Evolutionary conservation across 192 early-diverging fungal genomes (phyloP).

Genomic region (Backusella mclennaniae): DNA sequence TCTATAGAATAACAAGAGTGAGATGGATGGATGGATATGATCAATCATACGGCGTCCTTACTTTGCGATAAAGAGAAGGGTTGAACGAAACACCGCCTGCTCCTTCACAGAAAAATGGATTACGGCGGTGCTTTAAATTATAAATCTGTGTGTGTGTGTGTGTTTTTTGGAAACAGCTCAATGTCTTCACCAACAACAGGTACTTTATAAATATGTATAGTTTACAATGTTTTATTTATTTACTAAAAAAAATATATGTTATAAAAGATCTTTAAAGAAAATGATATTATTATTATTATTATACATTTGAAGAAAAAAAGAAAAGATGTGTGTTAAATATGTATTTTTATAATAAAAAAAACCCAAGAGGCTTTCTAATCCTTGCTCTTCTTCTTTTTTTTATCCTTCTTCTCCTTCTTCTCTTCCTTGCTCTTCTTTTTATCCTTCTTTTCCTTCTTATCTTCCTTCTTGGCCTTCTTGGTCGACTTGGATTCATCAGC

Average conservation of each 20-base stretch:
- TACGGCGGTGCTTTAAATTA: background rate
- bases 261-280: background rate
- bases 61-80: slow-evolving; percentile 13
- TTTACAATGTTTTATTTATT: too few relatives aligned
- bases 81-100: background rate
- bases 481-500: slow-evolving; percentile 48
- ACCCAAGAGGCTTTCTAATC: slow-evolving; percentile 16
- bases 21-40: slow-evolving; percentile 29
- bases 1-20: background rate
- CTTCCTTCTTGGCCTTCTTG: slow-evolving; percentile 49
- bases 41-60: slow-evolving; percentile 7
- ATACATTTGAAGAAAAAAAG: background rate
- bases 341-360: background rate
- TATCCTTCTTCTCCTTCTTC: slow-evolving; percentile 60
- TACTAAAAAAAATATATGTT: too few relatives aligned
- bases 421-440: slow-evolving; percentile 58
- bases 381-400: slow-evolving; percentile 54
- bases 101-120: background rate
- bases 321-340: background rate
- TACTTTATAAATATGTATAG: too few relatives aligned
- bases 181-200: too few relatives aligned
- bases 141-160: background rate
- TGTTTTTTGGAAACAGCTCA: too few relatives aligned
- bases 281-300: background rate
- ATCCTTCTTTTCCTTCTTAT: slow-evolving; percentile 42